A percentile compares a stretch with the other conserved stretches of the same genome.
phyloP scores from a whole-genome alignment of 1,284 basidiomycete species.

The Malassezia dermatis region DNA sequence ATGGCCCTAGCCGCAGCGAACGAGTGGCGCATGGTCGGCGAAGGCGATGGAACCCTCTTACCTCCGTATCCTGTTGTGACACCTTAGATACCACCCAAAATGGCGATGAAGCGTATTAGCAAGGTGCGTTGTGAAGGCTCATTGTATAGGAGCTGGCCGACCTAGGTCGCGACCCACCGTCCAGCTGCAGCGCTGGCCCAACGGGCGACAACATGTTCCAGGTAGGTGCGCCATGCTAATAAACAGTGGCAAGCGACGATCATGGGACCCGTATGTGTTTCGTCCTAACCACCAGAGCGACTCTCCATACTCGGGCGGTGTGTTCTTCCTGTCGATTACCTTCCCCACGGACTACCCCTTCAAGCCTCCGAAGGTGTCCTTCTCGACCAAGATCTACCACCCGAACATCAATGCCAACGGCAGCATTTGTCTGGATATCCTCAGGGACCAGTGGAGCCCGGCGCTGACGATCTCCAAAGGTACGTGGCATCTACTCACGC shows the following conservation, averaged over 20 bases:
- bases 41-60: neutral
- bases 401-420: slow-evolving; percentile 97
- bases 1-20: neutral
- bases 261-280: slow-evolving; percentile 39
- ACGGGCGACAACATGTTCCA: slow-evolving; percentile 49
- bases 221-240: slow-evolving; percentile 12
- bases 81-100: slow-evolving; percentile 19
- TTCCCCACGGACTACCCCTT: slow-evolving; percentile 54
- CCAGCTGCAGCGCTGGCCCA: slow-evolving; percentile 45
- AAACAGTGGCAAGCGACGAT: slow-evolving; percentile 47
- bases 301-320: slow-evolving; percentile 43
- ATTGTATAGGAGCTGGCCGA: slow-evolving; percentile 38
- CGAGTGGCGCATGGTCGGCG: neutral
- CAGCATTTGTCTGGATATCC: slow-evolving; percentile 93
- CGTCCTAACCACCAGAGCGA: slow-evolving; percentile 17
- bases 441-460: slow-evolving; percentile 69
- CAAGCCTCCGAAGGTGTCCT: slow-evolving; percentile 90
- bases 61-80: neutral
- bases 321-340: slow-evolving; percentile 54
- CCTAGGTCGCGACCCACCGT: slow-evolving; percentile 46
- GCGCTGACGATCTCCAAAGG: slow-evolving; percentile 92
- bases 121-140: slow-evolving; percentile 23
- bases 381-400: slow-evolving; percentile 98
- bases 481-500: slow-evolving; percentile 4
- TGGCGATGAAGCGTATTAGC: slow-evolving; percentile 48